Base-by-base conservation (phyloP, 305 asterid genomes). In the Solanum hybrid region DNA sequence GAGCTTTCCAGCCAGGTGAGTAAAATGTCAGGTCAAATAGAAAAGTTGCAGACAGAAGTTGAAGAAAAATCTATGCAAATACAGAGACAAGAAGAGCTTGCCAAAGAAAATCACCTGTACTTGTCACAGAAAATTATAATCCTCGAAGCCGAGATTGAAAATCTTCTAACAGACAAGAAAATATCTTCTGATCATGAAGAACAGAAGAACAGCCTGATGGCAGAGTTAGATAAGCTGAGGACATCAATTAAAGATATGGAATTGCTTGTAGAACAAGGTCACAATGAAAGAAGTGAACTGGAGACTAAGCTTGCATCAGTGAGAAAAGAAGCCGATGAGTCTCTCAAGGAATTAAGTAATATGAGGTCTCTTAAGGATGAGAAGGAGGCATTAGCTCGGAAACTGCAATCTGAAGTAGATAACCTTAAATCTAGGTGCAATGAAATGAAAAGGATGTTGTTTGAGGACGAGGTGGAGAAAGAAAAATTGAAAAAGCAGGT, bases 401-500 rank as follows among this genome's bases (percentile, higher is more conserved):
- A 89, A 90, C 86, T 97, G 93, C 95, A 89, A 90, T 77, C 77
- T 13, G 94, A 96, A 90, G 85, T 95, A 78, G 94, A 93, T 45
- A 78, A 91, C 80, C 93, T 96, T 86, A 94, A 90, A 86, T 87
- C 91, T 24, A 93, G 92, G 86, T 90, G 92, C 87, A 73, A 91
- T 5, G 94, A 93, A 80, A 88, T 95, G 90, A 91, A 92, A 90
- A 84, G 89, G 69, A 90, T 89, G 87, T 86, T 92, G 85, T 90
- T 85, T n/a, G 95, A 92, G 89, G 93, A 94, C 38, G 94, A 89
- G 90, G 75, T 90, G 93, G 98, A 94, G 93, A 95, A 93, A 89
- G 98, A 94, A 84, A 93, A 93, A 76, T 91, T 95, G 86, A 93
- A 93, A 92, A 94, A 95, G 84, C 95, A 94, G 89, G 93, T 95